These are phyloP conservation scores for Mitragyna speciosa DNA, from an alignment of 257 asterid species.

Conservation along the genomic window DNA sequence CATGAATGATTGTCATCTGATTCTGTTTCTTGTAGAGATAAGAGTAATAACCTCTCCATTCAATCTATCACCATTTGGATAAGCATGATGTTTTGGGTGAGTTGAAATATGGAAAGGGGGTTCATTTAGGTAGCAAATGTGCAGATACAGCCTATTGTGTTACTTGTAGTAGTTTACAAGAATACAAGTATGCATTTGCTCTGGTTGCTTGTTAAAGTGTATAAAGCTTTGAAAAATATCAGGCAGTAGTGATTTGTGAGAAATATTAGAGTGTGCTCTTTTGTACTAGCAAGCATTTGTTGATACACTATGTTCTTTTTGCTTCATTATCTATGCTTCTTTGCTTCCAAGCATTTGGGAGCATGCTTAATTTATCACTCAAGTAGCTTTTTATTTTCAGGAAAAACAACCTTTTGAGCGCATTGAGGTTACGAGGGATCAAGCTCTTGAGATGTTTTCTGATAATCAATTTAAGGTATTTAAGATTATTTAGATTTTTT, in stretches of 20 bases:
- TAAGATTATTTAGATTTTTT: neutral
- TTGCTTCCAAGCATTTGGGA: neutral
- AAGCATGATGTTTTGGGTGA: neutral
- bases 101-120: neutral
- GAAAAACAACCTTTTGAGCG: conserved; percentile 95
- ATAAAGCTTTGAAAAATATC: neutral
- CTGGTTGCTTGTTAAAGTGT: neutral
- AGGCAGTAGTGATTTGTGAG: neutral
- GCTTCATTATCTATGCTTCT: neutral
- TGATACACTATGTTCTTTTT: neutral
- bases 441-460: conserved; percentile 89
- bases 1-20: neutral
- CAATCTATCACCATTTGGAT: neutral
- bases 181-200: neutral
- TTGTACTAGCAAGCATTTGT: neutral
- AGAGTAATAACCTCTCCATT: neutral
- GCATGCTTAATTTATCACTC: conserved; percentile 12
- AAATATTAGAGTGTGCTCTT: neutral
- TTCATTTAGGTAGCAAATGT: neutral
- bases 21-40: neutral
- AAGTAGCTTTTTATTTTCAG: conserved; percentile 38
- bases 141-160: neutral
- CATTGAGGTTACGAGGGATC: conserved; percentile 82
- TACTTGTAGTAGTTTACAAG: neutral
- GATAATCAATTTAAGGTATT: conserved; percentile 86